Conservation (phyloP, 2,329 filamentous ascomycete genomes). For the Dendryphion nanum region DNA sequence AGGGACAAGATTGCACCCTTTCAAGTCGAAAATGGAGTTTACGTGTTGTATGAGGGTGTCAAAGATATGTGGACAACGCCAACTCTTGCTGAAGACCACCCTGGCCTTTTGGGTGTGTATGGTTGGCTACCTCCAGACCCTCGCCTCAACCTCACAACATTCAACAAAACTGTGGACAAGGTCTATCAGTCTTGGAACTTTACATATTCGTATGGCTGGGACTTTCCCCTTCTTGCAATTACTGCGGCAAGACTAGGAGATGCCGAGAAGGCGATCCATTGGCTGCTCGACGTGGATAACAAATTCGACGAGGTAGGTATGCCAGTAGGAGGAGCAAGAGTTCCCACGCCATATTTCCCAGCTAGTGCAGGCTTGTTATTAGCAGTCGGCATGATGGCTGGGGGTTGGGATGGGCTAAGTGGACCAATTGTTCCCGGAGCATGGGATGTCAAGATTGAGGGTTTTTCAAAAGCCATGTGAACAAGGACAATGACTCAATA, state of each 20-base stretch:
- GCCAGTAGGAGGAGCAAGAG: conserved; percentile 51
- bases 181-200: conserved; percentile 38
- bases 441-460: conserved; percentile 52
- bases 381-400: conserved; percentile 57
- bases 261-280: conserved; percentile 29
- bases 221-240: conserved; percentile 33
- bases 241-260: conserved; percentile 28
- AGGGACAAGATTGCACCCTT: conserved; percentile 54
- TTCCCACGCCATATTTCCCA: conserved; percentile 60
- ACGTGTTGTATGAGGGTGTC: conserved; percentile 56
- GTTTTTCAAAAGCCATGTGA: conserved; percentile 40
- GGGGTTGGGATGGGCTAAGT: conserved; percentile 54
- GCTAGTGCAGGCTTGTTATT: conserved; percentile 51
- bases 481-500: too few relatives aligned
- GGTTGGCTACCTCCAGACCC: conserved; percentile 32
- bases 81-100: conserved; percentile 29
- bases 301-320: conserved; percentile 59
- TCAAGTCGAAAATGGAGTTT: conserved; percentile 51
- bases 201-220: conserved; percentile 34
- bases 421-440: conserved; percentile 48
- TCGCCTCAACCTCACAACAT: conserved; percentile 25
- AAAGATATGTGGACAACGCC: conserved; percentile 31
- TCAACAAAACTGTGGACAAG: conserved; percentile 27
- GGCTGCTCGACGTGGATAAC: conserved; percentile 51
- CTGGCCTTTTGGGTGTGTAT: conserved; percentile 27